These are phyloP conservation scores for Tuctoria greenei DNA, from an alignment of 176 grass and related monocot species.

Conservation along the genomic window DNA sequence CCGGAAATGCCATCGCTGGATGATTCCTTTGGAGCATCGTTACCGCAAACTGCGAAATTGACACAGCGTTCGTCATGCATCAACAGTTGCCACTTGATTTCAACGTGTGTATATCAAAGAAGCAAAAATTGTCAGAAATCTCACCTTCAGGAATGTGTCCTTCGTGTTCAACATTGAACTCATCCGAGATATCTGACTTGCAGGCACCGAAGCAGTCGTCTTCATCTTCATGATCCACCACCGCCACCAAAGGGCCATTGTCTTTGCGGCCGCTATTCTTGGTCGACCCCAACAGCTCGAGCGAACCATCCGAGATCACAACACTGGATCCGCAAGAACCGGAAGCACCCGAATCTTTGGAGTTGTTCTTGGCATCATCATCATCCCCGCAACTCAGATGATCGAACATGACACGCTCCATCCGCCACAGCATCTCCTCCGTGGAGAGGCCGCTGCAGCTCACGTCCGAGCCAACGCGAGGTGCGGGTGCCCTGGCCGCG, in stretches of 20 bases:
- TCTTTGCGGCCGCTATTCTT: background rate
- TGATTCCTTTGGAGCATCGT: constrained; percentile 20
- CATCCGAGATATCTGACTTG: constrained; percentile 45
- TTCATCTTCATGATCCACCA: constrained; percentile 12
- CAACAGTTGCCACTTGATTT: background rate
- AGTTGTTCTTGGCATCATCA: background rate
- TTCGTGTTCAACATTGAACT: constrained; percentile 11
- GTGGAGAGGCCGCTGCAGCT: constrained; percentile 52
- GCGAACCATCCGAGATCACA: constrained; percentile 36
- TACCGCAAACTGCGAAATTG: background rate
- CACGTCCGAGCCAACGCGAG: constrained; percentile 5
- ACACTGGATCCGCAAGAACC: constrained; percentile 56
- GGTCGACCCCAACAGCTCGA: background rate
- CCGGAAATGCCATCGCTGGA: constrained; percentile 50
- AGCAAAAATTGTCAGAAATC: constrained; percentile 2
- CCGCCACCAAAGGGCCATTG: background rate
- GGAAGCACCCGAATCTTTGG: constrained; percentile 31
- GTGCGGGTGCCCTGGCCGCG: background rate
- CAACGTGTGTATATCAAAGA: background rate
- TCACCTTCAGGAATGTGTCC: constrained; percentile 26
- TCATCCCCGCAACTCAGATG: background rate
- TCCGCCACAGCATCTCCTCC: constrained; percentile 42
- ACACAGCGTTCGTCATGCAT: background rate
- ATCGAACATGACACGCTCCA: constrained; percentile 51
- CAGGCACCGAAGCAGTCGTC: constrained; percentile 26